Conservation (phyloP, 257 asterid species). For the Solanum chmielewskii region DNA sequence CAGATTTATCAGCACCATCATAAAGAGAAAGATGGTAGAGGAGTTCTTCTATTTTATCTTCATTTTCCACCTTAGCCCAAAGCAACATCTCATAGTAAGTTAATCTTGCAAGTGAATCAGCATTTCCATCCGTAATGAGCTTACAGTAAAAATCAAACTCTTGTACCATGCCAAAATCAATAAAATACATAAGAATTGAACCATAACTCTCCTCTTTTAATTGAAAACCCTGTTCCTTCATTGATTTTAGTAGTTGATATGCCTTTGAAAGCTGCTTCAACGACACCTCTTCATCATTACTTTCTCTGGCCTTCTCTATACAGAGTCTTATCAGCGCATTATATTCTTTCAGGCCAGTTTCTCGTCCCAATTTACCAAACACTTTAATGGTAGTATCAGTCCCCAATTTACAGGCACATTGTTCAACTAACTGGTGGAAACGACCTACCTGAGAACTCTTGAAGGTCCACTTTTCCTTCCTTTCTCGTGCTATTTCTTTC, state of each 20-base stretch:
- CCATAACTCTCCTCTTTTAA: conserved; percentile 59
- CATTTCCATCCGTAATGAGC: conserved; percentile 37
- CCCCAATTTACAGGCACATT: conserved; percentile 52
- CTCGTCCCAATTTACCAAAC: conserved; percentile 50
- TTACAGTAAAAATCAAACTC: conserved; percentile 69
- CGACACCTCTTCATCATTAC: conserved; percentile 54
- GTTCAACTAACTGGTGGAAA: conserved; percentile 23
- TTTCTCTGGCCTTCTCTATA: conserved; percentile 43
- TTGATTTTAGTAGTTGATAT: conserved; percentile 34
- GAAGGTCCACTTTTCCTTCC: conserved; percentile 45
- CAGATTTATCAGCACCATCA: conserved; percentile 35
- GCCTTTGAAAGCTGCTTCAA: conserved; percentile 43
- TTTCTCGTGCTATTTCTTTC: conserved; percentile 44
- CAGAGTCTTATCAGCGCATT: conserved; percentile 37
- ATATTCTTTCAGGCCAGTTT: conserved; percentile 54
- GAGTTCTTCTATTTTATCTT: conserved; percentile 61
- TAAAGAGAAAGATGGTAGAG: conserved; percentile 27
- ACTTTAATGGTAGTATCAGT: conserved; percentile 33
- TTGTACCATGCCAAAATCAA: conserved; percentile 49
- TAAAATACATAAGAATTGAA: conserved; percentile 49
- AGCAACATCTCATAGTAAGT: conserved; percentile 86
- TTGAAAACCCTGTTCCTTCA: conserved; percentile 54
- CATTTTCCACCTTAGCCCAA: conserved; percentile 36
- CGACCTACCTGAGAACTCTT: conserved; percentile 15
- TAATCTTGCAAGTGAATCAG: conserved; percentile 39